These are phyloP conservation scores for Oenanthe javanica DNA, from an alignment of 140 eudicot species.

Conservation along the genomic window DNA sequence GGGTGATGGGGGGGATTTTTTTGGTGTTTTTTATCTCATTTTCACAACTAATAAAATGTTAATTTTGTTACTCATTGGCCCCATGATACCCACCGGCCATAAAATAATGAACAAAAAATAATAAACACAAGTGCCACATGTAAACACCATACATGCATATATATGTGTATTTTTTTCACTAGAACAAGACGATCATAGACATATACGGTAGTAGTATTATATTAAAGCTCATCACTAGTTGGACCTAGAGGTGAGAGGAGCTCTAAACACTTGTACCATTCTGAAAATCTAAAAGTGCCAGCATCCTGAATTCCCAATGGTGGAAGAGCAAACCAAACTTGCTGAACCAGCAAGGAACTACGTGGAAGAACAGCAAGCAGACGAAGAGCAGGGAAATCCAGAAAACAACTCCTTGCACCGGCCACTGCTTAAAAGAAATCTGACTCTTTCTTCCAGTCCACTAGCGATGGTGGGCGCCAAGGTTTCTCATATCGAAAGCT, in stretches of 20 bases:
- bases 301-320: slow-evolving; percentile 23
- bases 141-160: not conserved
- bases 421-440: slow-evolving; percentile 53
- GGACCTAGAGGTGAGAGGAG: not conserved
- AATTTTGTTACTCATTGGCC: not conserved
- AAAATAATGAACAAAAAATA: not conserved
- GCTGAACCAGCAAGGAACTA: slow-evolving; percentile 21
- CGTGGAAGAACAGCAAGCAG: slow-evolving; percentile 30
- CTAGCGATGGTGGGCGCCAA: slow-evolving; percentile 76
- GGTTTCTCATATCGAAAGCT: slow-evolving; percentile 74
- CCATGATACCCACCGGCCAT: not conserved
- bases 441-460: slow-evolving; percentile 51
- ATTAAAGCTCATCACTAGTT: not conserved
- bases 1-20: not conserved
- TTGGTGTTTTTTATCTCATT: not conserved
- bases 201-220: not conserved
- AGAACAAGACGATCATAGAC: slow-evolving; percentile 10
- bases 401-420: slow-evolving; percentile 37
- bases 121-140: not conserved
- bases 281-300: slow-evolving; percentile 17
- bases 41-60: not conserved
- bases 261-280: slow-evolving; percentile 1
- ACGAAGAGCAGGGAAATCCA: slow-evolving; percentile 38
- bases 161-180: not conserved
- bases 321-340: slow-evolving; percentile 18